Evolutionary conservation across 2,329 filamentous ascomycete species (phyloP), one percentile per base, ranked within the genome.

Genomic region (Trichophyton mentagrophytes): DNA sequence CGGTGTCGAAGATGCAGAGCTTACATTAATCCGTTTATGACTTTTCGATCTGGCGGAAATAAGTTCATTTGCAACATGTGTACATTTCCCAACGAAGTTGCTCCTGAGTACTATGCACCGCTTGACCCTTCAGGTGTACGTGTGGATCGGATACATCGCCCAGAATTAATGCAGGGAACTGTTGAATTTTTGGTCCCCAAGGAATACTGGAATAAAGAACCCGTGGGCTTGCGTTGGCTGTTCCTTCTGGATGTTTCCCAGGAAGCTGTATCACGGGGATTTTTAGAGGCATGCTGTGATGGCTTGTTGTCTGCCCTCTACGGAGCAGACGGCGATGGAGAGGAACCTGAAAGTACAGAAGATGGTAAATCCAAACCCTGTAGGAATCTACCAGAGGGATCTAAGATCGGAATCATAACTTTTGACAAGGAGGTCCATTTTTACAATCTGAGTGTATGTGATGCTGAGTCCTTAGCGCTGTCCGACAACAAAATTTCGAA

Each of bases 11-110:
- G 93, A 76, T 99, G 93, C 78, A 83, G 93, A 70, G 88, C 92
- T 13, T 99, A 99, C 75, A 95, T 99, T 76, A 99, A 99, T 70
- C 93, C 93, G 1, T 99, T 99, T 72, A 97, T 99, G 93, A 88
- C 91, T 70, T 99, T 99, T 80, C 84, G 88, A 62, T 87, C 88
- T 15, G 92, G 92, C 42, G 93, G 93, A 61, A 96, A 92, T 76
- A 96, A 95, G 72, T 95, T 96, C 72, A 90, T 96, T 59, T 99
- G 93, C 78, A 99, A 99, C 71, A 89, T 99, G 76, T 99, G 93
- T 77, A 93, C 88, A 22, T 95, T 97, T 72, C 90, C 93, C 57
- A 99, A 97, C 71, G 93, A 99, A 69, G 95, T 95, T 0, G 79
- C 90, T 0, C 76, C 88, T 1, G 92, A 96, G 70, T 99, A 99